Evolutionary conservation across 805 yeast species (phyloP), one percentile per base, ranked within the genome.

Genomic region (Citeromyces nyonsensis): DNA sequence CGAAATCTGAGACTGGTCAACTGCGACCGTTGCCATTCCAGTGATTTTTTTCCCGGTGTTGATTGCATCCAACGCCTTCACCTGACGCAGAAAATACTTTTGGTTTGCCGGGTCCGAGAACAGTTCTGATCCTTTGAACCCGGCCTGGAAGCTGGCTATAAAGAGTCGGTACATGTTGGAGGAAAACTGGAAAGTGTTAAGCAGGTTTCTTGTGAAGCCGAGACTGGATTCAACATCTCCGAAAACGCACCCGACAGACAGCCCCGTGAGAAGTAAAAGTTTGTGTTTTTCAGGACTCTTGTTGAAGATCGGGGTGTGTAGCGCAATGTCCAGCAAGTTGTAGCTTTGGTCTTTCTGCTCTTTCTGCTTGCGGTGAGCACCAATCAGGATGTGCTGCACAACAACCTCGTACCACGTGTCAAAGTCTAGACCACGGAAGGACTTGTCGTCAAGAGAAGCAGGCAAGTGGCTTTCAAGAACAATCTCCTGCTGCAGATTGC

Each of bases 341-440:
- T 18, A 18, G 22, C 22, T 18, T 7, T 5, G 6, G 63, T 49
- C 13, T 18, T 18, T 18, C 22, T 18, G 22, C 22, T 61, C 57
- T 31, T 47, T 47, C 2, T 62, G 58, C 36, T 72, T 80, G 44
- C 62, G 67, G 38, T 64, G 65, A 0, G 84, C 74, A 32, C 79
- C 63, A 15, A 74, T 63, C 25, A 88, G 50, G 0, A 94, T 75
- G 42, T 79, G 73, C 44, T 77, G 79, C 69, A 85, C 76, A 44
- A 85, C 82, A 5, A 88, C 57, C 39, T 69, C 73, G 50, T 84
- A 84, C 98, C 98, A 91, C 25, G 66, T 66, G 26, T 78, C 80
- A 49, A 81, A 81, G 3, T 63, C 56, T 13, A 85, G 54, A 0
- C 95, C 95, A 36, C 94, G 62, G 45, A 79, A 81, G 7, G 22